These are phyloP conservation scores for Coniosporium apollinis DNA, from an alignment of 495 filamentous ascomycete species.

Conservation along the genomic window DNA sequence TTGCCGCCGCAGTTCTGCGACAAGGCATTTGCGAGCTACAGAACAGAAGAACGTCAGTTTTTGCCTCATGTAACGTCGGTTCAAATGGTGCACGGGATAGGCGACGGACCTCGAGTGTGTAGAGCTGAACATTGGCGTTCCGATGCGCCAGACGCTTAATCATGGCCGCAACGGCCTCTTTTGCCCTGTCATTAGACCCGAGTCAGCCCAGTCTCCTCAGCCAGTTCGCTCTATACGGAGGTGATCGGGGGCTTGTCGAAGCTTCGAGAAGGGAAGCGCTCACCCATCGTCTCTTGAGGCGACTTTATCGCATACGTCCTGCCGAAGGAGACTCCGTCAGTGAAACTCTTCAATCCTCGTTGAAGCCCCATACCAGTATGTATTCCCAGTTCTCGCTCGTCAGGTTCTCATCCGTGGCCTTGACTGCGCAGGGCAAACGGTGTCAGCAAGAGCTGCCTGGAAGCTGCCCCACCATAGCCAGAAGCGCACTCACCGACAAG, in stretches of 20 bases:
- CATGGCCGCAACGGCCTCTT: slow-evolving; percentile 83
- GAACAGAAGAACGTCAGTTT: slow-evolving; percentile 11
- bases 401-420: slow-evolving; percentile 96
- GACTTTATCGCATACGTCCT: slow-evolving; percentile 95
- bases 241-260: too few species aligned
- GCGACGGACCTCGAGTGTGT: slow-evolving; percentile 86
- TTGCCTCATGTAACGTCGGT: not conserved
- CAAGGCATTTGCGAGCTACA: slow-evolving; percentile 74
- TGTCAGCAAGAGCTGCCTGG: not conserved
- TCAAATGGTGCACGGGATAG: not conserved
- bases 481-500: slow-evolving; percentile 52
- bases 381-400: slow-evolving; percentile 97
- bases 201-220: slow-evolving; percentile 12
- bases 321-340: slow-evolving; percentile 4
- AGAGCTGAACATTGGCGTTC: slow-evolving; percentile 98
- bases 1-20: slow-evolving; percentile 85
- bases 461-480: too few species aligned
- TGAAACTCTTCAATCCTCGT: too few species aligned
- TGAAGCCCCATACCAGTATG: slow-evolving; percentile 48
- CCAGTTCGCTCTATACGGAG: too few species aligned
- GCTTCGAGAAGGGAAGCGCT: slow-evolving; percentile 12
- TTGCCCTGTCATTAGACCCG: too few species aligned
- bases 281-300: slow-evolving; percentile 45
- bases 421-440: slow-evolving; percentile 39
- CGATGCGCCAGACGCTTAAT: slow-evolving; percentile 93